Evolutionary conservation across 2,329 filamentous ascomycete genomes (phyloP).

Genomic region (Fusarium mexicanum): DNA sequence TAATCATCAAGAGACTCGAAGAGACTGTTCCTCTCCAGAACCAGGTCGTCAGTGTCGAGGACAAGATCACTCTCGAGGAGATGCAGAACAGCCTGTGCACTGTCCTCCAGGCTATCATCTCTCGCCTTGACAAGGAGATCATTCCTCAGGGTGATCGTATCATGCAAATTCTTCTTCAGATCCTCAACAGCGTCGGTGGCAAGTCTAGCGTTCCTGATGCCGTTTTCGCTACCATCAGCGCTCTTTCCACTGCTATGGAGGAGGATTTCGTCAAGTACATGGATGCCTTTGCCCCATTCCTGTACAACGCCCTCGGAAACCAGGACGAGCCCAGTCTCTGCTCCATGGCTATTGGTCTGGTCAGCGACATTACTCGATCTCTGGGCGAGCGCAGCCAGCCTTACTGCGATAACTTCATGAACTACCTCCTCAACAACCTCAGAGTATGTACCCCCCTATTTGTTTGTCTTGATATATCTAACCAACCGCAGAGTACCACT

Average conservation of each 20-base stretch:
- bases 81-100: constrained; percentile 97
- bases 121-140: constrained; percentile 91
- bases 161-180: constrained; percentile 87
- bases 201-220: constrained; percentile 97
- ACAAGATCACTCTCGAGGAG: constrained; percentile 94
- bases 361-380: constrained; percentile 94
- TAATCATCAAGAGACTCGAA: constrained; percentile 90
- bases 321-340: constrained; percentile 94
- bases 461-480: constrained; percentile 5
- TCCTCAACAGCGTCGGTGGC: constrained; percentile 78
- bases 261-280: constrained; percentile 97
- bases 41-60: constrained; percentile 96
- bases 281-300: constrained; percentile 90
- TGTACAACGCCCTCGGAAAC: constrained; percentile 94
- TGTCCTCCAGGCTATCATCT: constrained; percentile 90
- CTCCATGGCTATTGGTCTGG: constrained; percentile 96
- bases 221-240: constrained; percentile 90
- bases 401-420: constrained; percentile 98
- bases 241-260: constrained; percentile 90
- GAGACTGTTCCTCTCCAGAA: constrained; percentile 88
- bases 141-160: constrained; percentile 90
- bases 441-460: constrained; percentile 64
- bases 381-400: constrained; percentile 91
- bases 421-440: constrained; percentile 92
- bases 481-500: constrained; percentile 71